phyloP scores from a whole-genome alignment of 1,284 basidiomycete species.

The Cutaneotrichosporon cavernicola region DNA sequence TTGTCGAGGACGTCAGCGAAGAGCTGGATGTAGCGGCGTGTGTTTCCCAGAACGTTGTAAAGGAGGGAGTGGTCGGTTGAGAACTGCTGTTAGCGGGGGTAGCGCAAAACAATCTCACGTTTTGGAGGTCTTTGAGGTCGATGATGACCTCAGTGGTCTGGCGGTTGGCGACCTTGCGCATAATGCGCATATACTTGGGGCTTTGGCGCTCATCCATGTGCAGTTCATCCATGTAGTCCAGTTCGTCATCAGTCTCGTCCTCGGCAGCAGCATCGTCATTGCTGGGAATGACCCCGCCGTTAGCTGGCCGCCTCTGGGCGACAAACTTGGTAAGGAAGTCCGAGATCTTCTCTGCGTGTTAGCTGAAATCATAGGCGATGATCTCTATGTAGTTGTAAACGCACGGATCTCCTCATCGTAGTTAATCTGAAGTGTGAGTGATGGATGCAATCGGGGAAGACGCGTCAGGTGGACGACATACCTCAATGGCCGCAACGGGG shows the following conservation, averaged over 20 bases:
- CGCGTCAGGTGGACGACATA: conserved; percentile 28
- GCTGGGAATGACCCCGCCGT: conserved; percentile 24
- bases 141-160: conserved; percentile 49
- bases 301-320: conserved; percentile 25
- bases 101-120: conserved; percentile 31
- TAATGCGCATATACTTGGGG: conserved; percentile 83
- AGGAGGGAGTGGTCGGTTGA: conserved; percentile 68
- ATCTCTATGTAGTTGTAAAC: conserved; percentile 9
- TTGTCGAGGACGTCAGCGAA: conserved; percentile 90
- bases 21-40: conserved; percentile 83
- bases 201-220: conserved; percentile 49
- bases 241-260: conserved; percentile 67
- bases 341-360: conserved; percentile 41
- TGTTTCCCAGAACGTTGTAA: conserved; percentile 73
- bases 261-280: conserved; percentile 53
- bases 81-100: conserved; percentile 25
- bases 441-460: neutral
- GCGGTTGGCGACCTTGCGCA: conserved; percentile 90
- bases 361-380: neutral
- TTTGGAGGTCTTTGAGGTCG: conserved; percentile 52
- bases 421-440: conserved; percentile 36
- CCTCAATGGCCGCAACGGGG: conserved; percentile 50
- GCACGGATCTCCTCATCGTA: conserved; percentile 47
- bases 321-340: conserved; percentile 49
- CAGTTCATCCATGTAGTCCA: conserved; percentile 54